phyloP scores from a whole-genome alignment of 73 alveolate species.

The Tetrahymena elliotti region DNA sequence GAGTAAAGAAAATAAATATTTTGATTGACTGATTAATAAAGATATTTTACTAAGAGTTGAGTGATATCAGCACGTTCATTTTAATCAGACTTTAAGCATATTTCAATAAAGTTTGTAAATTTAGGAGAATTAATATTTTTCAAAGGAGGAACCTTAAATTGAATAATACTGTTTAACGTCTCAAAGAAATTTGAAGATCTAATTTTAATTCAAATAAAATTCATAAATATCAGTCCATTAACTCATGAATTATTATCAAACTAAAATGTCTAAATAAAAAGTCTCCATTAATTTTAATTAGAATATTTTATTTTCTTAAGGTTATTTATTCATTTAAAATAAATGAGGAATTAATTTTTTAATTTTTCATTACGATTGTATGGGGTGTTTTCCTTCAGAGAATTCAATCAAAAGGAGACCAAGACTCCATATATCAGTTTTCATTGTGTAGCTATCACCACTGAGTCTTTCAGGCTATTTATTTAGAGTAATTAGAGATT shows the following conservation, averaged over 20 bases:
- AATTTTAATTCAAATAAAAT: neutral
- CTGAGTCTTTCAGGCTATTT: slow-evolving; percentile 86
- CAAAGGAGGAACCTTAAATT: neutral
- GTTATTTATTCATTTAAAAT: neutral
- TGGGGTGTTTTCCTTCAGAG: slow-evolving; percentile 84
- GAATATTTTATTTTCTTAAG: too few relatives aligned
- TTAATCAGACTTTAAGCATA: neutral
- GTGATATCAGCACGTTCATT: neutral
- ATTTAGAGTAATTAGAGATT: neutral
- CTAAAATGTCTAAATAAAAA: too few relatives aligned
- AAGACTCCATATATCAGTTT: slow-evolving; percentile 91
- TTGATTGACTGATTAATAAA: neutral
- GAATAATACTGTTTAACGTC: neutral
- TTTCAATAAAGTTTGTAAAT: neutral
- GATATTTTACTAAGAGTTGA: neutral
- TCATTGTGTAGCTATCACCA: slow-evolving; percentile 82
- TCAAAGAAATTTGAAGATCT: neutral
- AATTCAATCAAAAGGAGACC: slow-evolving; percentile 84
- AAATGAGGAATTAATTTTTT: neutral
- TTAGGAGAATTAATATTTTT: neutral
- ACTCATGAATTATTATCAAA: too few relatives aligned
- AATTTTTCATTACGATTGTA: slow-evolving; percentile 10
- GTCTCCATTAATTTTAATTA: too few relatives aligned
- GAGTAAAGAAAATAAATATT: too few relatives aligned
- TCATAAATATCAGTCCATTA: neutral